Evolutionary conservation across 1,284 basidiomycete species (phyloP).

Genomic region (Pseudozyma hubeiensis): DNA sequence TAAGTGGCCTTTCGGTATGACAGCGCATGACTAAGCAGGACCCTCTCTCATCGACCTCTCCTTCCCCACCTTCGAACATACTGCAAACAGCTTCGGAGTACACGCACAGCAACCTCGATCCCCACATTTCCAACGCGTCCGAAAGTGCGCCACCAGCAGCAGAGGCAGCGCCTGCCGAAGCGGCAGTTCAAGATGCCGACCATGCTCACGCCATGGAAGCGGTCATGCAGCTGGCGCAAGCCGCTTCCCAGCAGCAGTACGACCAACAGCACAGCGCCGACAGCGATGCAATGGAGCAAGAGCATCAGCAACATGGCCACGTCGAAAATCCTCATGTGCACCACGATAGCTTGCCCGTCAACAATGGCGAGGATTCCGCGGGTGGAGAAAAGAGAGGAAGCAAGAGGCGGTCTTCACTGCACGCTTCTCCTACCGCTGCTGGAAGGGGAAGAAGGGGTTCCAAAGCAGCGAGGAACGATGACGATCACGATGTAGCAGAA

Average conservation of each 20-base stretch:
- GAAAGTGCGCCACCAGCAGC: neutral
- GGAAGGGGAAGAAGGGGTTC: neutral
- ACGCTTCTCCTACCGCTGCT: neutral
- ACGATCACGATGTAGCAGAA: slow-evolving; percentile 17
- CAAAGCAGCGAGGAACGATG: slow-evolving; percentile 23
- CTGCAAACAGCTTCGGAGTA: slow-evolving; percentile 37
- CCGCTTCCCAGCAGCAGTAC: slow-evolving; percentile 49
- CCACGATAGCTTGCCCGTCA: slow-evolving; percentile 29
- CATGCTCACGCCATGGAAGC: slow-evolving; percentile 39
- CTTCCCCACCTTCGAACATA: neutral
- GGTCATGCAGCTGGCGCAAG: slow-evolving; percentile 50
- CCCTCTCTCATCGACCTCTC: slow-evolving; percentile 6
- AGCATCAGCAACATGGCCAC: slow-evolving; percentile 35
- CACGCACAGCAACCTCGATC: slow-evolving; percentile 42
- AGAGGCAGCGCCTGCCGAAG: slow-evolving; percentile 1
- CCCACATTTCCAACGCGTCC: slow-evolving; percentile 2
- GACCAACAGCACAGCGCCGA: slow-evolving; percentile 18
- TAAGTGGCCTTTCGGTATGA: slow-evolving; percentile 9
- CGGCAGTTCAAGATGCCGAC: slow-evolving; percentile 9
- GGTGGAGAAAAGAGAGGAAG: slow-evolving; percentile 20
- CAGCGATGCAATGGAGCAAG: neutral
- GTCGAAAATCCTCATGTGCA: slow-evolving; percentile 23
- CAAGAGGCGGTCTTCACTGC: slow-evolving; percentile 19
- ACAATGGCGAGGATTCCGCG: slow-evolving; percentile 4
- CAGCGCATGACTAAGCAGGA: slow-evolving; percentile 31